Conservation (phyloP, 2,329 filamentous ascomycete species). For the Aspergillus chevalieri region DNA sequence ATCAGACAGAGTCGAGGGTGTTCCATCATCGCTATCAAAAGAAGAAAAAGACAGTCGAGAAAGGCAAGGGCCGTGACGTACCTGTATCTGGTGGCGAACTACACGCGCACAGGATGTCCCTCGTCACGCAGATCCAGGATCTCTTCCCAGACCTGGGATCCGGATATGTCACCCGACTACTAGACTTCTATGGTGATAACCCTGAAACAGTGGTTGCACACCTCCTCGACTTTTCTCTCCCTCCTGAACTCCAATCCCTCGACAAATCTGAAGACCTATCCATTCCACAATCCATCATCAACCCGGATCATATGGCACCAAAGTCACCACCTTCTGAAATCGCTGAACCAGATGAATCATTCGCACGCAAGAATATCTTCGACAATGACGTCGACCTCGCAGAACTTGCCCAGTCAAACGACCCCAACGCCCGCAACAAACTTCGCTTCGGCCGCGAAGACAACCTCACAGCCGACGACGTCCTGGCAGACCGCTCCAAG, state of each 20-base stretch:
- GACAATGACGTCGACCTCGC: slow-evolving; percentile 73
- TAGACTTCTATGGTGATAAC: slow-evolving; percentile 73
- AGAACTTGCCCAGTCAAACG: slow-evolving; percentile 54
- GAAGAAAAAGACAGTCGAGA: slow-evolving; percentile 28
- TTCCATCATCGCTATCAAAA: slow-evolving; percentile 40
- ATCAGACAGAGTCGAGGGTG: slow-evolving; percentile 32
- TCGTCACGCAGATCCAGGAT: slow-evolving; percentile 87
- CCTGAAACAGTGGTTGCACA: slow-evolving; percentile 75
- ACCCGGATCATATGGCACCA: slow-evolving; percentile 53
- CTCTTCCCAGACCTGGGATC: slow-evolving; percentile 83
- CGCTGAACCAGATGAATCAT: slow-evolving; percentile 23
- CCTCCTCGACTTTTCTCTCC: slow-evolving; percentile 70
- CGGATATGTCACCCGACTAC: slow-evolving; percentile 69
- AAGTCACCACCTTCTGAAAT: slow-evolving; percentile 34
- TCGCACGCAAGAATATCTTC: slow-evolving; percentile 62
- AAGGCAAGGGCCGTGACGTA: slow-evolving; percentile 36
- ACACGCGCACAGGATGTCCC: slow-evolving; percentile 74
- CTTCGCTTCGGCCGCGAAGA: slow-evolving; percentile 72
- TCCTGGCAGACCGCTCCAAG: slow-evolving; percentile 59
- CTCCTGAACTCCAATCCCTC: slow-evolving; percentile 57
- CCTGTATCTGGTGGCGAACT: slow-evolving; percentile 40
- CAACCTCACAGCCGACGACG: slow-evolving; percentile 61
- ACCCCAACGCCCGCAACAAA: slow-evolving; percentile 43
- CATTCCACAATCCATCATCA: slow-evolving; percentile 42
- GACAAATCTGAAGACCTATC: slow-evolving; percentile 57